A percentile compares a stretch with the other conserved stretches of the same genome.
These are phyloP conservation scores for Gaeumannomyces tritici DNA, from an alignment of 2,329 filamentous ascomycete genomes.

Conservation along the genomic window DNA sequence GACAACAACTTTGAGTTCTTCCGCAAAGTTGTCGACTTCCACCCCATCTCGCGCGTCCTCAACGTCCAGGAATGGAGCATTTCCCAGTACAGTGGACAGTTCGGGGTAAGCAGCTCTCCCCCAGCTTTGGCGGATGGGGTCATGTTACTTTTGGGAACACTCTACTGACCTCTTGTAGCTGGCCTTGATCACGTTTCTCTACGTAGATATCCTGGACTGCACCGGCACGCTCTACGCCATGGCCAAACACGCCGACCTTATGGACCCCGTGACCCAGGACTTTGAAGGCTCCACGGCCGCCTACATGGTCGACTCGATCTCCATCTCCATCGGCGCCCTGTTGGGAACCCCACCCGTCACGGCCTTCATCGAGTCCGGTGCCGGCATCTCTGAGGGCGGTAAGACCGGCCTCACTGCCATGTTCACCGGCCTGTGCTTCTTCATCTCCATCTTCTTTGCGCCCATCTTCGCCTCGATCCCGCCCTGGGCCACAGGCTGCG, in stretches of 20 bases:
- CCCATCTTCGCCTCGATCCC: slow-evolving; percentile 86
- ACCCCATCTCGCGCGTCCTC: slow-evolving; percentile 61
- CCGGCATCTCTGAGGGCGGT: slow-evolving; percentile 80
- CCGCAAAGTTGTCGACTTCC: slow-evolving; percentile 78
- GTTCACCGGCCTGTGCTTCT: slow-evolving; percentile 70
- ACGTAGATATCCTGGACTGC: slow-evolving; percentile 81
- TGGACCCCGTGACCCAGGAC: slow-evolving; percentile 75
- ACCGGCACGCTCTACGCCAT: slow-evolving; percentile 85
- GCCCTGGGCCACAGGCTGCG: slow-evolving; percentile 81
- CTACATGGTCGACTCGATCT: slow-evolving; percentile 72
- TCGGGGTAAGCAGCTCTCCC: slow-evolving; percentile 36
- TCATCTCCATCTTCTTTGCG: slow-evolving; percentile 81
- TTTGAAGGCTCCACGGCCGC: slow-evolving; percentile 79
- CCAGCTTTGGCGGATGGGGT: not conserved
- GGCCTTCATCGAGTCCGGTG: slow-evolving; percentile 81
- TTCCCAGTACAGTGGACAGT: slow-evolving; percentile 59
- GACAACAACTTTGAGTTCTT: slow-evolving; percentile 74
- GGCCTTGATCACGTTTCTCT: slow-evolving; percentile 80
- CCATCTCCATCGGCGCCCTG: slow-evolving; percentile 69
- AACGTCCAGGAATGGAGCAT: slow-evolving; percentile 68
- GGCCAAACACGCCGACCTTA: slow-evolving; percentile 72
- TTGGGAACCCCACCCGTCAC: slow-evolving; percentile 75
- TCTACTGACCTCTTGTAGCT: slow-evolving; percentile 25
- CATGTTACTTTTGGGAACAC: too few species aligned
- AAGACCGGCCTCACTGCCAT: slow-evolving; percentile 79